Evolutionary conservation across 371 early-diverging fungal genomes (phyloP), one percentile per base, ranked within the genome.

Genomic region (Gilbertella persicaria): DNA sequence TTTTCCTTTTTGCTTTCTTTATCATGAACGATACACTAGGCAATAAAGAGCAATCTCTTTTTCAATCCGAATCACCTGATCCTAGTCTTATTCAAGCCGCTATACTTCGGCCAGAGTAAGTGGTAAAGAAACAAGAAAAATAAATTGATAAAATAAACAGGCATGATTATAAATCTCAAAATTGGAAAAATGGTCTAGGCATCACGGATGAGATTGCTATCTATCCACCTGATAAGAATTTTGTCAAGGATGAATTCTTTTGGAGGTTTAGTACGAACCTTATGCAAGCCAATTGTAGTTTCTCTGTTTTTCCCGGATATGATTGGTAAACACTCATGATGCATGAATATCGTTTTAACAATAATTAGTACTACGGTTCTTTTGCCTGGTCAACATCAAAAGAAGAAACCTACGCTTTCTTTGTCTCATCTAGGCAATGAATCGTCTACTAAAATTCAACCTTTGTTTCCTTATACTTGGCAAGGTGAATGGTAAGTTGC

Each of bases 141-240:
- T 33, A 12, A 21, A 30, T 21, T 29, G 13, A n/a, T 14, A 41
- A 39, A 17, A 17, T 5, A 33, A 26, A 9, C 10, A 55, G 43
- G 30, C 46, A 23, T 5, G 66, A 69, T 41, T 69, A 69, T 40
- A 26, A 29, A 3, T 30, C 50, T 26, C 63, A 62, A 60, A 37
- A 66, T 16, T 85, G 85, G 85, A 85, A 84, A 57, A 85, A 85
- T 58, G 86, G 86, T 0, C 57, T 81, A 13, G 86, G 86, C 14
- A 67, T 43, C 42, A 85, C 84, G 2, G 42, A 55, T 8, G 75
- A 84, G 58, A 80, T 85, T 16, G 74, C 75, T 14, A 82, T 84
- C 26, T 62, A 71, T 50, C 86, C 86, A 17, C 58, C 67, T 5
- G 52, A 52, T 19, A 58, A 58, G 24, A 52, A 80, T 38, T 78